These are phyloP conservation scores for Boletus vermiculosoides DNA, from an alignment of 768 basidiomycete species.

Conservation along the genomic window DNA sequence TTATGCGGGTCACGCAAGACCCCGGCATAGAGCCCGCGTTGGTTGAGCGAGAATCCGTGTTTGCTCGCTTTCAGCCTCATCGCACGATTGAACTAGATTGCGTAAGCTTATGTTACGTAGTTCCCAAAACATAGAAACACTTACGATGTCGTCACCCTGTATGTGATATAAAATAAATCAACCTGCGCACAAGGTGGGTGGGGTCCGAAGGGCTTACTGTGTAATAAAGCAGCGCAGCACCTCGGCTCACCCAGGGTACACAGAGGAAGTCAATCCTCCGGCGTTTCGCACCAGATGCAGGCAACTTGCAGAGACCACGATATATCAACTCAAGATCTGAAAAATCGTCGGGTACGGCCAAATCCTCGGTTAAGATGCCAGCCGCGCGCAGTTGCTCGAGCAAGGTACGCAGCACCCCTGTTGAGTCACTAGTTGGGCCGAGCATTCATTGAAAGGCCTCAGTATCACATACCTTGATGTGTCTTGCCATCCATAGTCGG, in stretches of 20 bases:
- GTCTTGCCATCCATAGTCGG: conserved; percentile 68
- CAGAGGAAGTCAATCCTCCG: conserved; percentile 84
- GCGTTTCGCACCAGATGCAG: conserved; percentile 44
- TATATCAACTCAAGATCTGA: conserved; percentile 73
- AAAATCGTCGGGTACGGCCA: conserved; percentile 67
- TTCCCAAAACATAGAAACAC: conserved; percentile 24
- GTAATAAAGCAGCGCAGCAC: conserved; percentile 89
- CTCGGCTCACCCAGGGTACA: conserved; percentile 74
- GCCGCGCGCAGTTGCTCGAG: conserved; percentile 53
- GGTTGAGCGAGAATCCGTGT: conserved; percentile 84
- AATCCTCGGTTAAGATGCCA: conserved; percentile 76
- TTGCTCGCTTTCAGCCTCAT: conserved; percentile 81
- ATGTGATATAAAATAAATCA: neutral
- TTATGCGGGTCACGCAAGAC: conserved; percentile 71
- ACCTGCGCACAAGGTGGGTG: neutral
- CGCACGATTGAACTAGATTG: conserved; percentile 78
- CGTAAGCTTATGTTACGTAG: neutral
- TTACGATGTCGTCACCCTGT: conserved; percentile 86
- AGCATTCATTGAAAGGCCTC: neutral
- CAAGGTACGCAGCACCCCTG: conserved; percentile 63
- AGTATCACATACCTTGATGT: conserved; percentile 54
- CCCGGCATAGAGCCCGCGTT: conserved; percentile 73
- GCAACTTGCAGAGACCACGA: conserved; percentile 73
- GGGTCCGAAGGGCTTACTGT: conserved; percentile 51
- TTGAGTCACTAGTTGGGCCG: neutral